Evolutionary conservation across 257 asterid species (phyloP).

Genomic region (Ajuga chamaepitys): DNA sequence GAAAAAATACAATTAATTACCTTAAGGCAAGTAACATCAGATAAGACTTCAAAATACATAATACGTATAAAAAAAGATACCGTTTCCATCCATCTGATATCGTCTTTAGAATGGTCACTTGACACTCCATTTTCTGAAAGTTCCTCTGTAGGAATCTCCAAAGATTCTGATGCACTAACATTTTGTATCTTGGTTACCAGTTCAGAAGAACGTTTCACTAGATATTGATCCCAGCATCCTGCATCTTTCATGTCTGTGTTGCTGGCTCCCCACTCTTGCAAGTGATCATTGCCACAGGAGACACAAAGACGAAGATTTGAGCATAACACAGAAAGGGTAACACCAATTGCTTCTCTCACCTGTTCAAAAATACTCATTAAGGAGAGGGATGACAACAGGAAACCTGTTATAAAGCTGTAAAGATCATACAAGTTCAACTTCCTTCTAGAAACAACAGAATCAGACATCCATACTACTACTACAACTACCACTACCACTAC

Average conservation of each 20-base stretch:
- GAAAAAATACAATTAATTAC: constrained; percentile 14
- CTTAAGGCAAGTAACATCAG: constrained; percentile 1
- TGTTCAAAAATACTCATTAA: constrained; percentile 28
- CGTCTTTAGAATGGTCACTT: constrained; percentile 58
- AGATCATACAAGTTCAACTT: constrained; percentile 6
- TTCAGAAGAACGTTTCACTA: constrained; percentile 65
- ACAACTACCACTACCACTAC: too few species aligned
- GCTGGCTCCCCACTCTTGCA: constrained; percentile 30
- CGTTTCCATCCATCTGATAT: constrained; percentile 99
- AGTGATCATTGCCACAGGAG: constrained; percentile 32
- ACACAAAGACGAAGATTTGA: constrained; percentile 79
- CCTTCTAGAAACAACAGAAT: neutral
- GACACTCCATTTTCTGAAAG: constrained; percentile 42
- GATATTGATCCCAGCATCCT: constrained; percentile 57
- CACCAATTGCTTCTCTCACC: constrained; percentile 99
- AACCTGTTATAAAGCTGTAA: neutral
- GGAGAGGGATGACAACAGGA: constrained; percentile 9
- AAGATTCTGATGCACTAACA: constrained; percentile 48
- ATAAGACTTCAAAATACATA: constrained; percentile 57
- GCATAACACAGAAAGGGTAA: constrained; percentile 76
- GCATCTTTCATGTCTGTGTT: constrained; percentile 20
- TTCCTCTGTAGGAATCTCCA: constrained; percentile 34
- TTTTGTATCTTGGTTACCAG: constrained; percentile 63
- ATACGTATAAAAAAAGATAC: constrained; percentile 39
- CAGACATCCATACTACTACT: neutral